phyloP scores from a whole-genome alignment of 768 basidiomycete species.

The Tylopilus intermedius region DNA sequence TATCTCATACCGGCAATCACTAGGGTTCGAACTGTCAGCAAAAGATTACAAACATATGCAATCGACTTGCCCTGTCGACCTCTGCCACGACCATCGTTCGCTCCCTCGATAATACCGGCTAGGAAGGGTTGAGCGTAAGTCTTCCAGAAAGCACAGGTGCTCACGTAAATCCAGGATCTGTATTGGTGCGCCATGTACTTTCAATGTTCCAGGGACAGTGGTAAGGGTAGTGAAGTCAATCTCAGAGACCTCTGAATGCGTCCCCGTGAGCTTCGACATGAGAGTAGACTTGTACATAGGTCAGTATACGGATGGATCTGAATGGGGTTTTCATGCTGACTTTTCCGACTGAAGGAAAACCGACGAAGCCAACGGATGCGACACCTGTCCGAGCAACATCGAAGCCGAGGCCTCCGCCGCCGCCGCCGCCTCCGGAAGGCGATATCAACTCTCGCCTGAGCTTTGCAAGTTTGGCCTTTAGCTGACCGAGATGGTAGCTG shows the following conservation, averaged over 20 bases:
- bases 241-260: constrained; percentile 91
- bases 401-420: constrained; percentile 85
- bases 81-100: constrained; percentile 91
- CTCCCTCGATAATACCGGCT: constrained; percentile 98
- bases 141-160: constrained; percentile 24
- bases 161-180: constrained; percentile 89
- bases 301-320: constrained; percentile 4
- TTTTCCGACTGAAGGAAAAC: constrained; percentile 94
- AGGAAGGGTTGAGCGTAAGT: constrained; percentile 16
- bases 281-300: constrained; percentile 62
- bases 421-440: constrained; percentile 72
- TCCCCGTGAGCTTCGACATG: constrained; percentile 95
- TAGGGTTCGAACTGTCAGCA: constrained; percentile 22
- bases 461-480: constrained; percentile 98
- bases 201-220: constrained; percentile 91
- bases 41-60: constrained; percentile 16
- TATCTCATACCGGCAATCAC: constrained; percentile 68
- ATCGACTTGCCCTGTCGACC: constrained; percentile 78
- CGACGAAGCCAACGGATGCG: constrained; percentile 91
- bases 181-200: constrained; percentile 93
- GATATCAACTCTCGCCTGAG: constrained; percentile 89
- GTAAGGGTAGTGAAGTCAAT: constrained; percentile 97
- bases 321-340: constrained; percentile 32
- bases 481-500: constrained; percentile 92
- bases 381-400: constrained; percentile 98